phyloP scores from a whole-genome alignment of 352 stramenopile species.

The Globisporangium nunn region DNA sequence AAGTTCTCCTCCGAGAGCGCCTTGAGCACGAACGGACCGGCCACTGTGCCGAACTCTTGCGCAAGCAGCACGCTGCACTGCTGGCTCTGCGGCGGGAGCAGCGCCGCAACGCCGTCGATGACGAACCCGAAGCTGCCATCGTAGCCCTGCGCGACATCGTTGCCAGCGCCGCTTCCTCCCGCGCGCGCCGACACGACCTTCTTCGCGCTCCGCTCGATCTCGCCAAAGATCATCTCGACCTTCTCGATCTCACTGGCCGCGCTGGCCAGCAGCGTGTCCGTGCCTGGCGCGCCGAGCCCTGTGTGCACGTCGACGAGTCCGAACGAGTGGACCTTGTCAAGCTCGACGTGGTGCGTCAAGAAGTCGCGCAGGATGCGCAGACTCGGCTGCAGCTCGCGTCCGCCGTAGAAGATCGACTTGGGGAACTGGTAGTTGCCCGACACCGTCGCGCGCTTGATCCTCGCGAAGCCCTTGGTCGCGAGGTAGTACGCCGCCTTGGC shows the following conservation, averaged over 20 bases:
- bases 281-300: constrained; percentile 67
- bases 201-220: constrained; percentile 2
- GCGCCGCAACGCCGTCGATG: constrained; percentile 23
- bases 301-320: constrained; percentile 92
- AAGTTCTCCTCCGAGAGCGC: constrained; percentile 57
- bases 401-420: constrained; percentile 83
- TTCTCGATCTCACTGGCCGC: constrained; percentile 1
- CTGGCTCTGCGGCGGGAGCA: constrained; percentile 15
- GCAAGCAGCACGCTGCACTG: constrained; percentile 14
- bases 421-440: constrained; percentile 87
- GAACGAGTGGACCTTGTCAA: constrained; percentile 28
- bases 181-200: constrained; percentile 5
- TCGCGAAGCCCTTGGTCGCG: constrained; percentile 27
- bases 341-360: constrained; percentile 40
- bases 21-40: constrained; percentile 47
- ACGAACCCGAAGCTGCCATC: constrained; percentile 39
- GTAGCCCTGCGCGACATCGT: constrained; percentile 41
- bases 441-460: constrained; percentile 84
- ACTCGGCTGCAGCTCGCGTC: constrained; percentile 63
- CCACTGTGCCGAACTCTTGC: constrained; percentile 73
- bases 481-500: constrained; percentile 24
- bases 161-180: constrained; percentile 18
- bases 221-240: constrained; percentile 17
- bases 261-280: constrained; percentile 53
- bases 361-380: constrained; percentile 56